Evolutionary conservation across 2,329 filamentous ascomycete species (phyloP).

Genomic region (Phyllosticta citriasiana): DNA sequence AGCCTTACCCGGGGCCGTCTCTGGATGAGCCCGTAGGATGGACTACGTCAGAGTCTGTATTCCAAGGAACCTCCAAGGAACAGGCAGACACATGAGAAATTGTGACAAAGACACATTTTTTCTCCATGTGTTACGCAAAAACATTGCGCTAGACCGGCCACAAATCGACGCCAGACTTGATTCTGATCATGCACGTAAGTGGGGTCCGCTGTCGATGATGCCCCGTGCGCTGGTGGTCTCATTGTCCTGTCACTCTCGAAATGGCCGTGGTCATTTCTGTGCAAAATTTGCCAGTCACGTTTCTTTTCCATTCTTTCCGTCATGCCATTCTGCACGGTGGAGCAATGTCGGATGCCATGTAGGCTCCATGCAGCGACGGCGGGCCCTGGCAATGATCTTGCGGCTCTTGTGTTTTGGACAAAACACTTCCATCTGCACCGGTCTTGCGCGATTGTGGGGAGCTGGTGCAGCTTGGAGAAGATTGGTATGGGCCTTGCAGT

Average conservation of each 20-base stretch:
- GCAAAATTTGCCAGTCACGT: neutral
- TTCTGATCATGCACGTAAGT: neutral
- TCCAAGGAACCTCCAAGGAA: neutral
- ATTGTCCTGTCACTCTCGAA: neutral
- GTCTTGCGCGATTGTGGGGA: neutral
- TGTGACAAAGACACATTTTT: neutral
- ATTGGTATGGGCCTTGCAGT: neutral
- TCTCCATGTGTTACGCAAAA: neutral
- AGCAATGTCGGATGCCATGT: neutral
- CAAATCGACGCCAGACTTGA: neutral
- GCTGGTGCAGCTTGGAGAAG: neutral
- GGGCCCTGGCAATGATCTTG: neutral
- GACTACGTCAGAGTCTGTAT: neutral
- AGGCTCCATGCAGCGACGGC: neutral
- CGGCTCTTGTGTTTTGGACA: neutral
- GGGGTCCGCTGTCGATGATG: neutral
- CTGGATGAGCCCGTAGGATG: neutral
- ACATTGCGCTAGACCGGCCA: neutral
- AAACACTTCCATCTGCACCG: neutral
- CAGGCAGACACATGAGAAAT: neutral
- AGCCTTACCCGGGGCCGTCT: neutral
- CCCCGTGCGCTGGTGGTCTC: neutral
- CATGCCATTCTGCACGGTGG: neutral
- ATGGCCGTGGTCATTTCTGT: neutral
- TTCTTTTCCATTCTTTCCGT: neutral